These are phyloP conservation scores for Globisporangium recalcitrans DNA, from an alignment of 352 stramenopile species.

Conservation along the genomic window DNA sequence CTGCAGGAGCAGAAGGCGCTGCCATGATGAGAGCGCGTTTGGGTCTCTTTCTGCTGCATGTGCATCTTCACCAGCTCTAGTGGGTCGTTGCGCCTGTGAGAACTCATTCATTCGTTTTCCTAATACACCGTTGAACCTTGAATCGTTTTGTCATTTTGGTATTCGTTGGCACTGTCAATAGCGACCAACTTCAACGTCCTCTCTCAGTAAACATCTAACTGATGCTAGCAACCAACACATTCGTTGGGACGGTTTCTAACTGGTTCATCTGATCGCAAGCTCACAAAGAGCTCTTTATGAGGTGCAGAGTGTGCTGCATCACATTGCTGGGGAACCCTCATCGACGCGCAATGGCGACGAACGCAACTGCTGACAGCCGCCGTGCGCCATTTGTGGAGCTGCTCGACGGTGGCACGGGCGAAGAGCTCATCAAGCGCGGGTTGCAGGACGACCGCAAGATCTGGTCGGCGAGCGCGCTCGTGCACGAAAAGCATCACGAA, in stretches of 20 bases:
- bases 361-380: not conserved
- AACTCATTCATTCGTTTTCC: no score
- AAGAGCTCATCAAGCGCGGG: conserved; percentile 84
- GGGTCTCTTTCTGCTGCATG: not conserved
- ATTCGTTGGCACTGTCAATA: no score
- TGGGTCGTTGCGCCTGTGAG: no score
- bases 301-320: not conserved
- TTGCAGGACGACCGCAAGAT: conserved; percentile 86
- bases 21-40: not conserved
- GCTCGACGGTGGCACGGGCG: conserved; percentile 86
- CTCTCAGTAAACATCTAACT: no score
- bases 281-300: not conserved
- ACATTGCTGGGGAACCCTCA: not conserved
- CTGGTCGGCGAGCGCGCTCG: conserved; percentile 86
- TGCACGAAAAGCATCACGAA: conserved; percentile 61
- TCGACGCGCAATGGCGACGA: not conserved
- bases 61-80: not conserved
- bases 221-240: no score
- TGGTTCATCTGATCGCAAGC: not conserved
- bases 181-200: no score
- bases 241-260: no score
- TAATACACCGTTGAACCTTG: no score
- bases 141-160: no score
- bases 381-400: conserved; percentile 26
- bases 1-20: not conserved